A percentile compares a stretch with the other conserved stretches of the same genome.
Conservation (phyloP, 345 rosid species). For the Hevea brasiliensis region DNA sequence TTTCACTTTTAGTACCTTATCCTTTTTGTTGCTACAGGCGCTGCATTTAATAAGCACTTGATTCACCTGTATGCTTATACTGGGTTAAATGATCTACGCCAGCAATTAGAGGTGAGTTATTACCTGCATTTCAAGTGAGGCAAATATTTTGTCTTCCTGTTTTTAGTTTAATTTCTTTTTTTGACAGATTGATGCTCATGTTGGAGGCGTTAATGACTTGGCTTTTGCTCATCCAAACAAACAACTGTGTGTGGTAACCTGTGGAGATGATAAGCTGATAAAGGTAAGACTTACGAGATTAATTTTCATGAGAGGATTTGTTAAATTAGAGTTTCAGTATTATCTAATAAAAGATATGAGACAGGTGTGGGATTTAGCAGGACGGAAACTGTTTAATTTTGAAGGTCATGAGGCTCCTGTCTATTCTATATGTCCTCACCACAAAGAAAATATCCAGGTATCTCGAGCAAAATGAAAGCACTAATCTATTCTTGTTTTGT, state of each 20-base stretch:
- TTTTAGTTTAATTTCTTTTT: constrained; percentile 22
- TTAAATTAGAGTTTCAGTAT: constrained; percentile 7
- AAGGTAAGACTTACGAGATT: constrained; percentile 61
- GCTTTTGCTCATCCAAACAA: constrained; percentile 86
- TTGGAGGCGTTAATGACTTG: constrained; percentile 82
- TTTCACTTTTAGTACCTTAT: constrained; percentile 25
- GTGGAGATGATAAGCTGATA: constrained; percentile 89
- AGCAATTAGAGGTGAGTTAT: constrained; percentile 55
- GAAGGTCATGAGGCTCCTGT: constrained; percentile 91
- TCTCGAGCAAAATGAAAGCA: constrained; percentile 5
- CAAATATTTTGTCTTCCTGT: constrained; percentile 10
- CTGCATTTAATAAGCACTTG: constrained; percentile 67
- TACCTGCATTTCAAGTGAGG: constrained; percentile 4
- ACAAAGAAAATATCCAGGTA: constrained; percentile 89
- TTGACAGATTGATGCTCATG: constrained; percentile 78
- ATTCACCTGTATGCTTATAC: constrained; percentile 60
- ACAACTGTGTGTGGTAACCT: constrained; percentile 74
- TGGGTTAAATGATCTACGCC: constrained; percentile 55
- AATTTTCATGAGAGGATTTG: constrained; percentile 9
- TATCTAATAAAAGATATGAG: constrained; percentile 34
- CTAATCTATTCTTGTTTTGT: constrained; percentile 7
- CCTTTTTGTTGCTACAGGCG: constrained; percentile 51
- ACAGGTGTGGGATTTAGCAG: constrained; percentile 83
- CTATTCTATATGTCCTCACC: constrained; percentile 86
- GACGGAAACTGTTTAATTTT: constrained; percentile 62